Evolutionary conservation across 2,329 filamentous ascomycete genomes (phyloP).

Genomic region (Amauroascus niger): DNA sequence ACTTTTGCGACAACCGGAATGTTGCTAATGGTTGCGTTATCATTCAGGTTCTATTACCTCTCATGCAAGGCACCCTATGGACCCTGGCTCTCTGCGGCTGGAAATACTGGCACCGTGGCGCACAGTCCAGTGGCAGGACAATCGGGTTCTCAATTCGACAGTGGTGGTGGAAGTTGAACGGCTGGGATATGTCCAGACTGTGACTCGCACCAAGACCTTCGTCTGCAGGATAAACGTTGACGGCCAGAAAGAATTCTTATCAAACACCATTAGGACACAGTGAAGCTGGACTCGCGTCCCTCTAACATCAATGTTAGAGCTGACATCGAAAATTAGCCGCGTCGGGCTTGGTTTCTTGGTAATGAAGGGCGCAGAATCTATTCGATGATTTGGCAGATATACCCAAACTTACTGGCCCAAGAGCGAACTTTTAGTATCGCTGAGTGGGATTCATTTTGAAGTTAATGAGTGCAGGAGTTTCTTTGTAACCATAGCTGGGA

Average conservation of each 20-base stretch:
- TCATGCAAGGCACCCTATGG: constrained; percentile 82
- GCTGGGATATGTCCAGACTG: constrained; percentile 60
- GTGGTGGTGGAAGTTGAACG: constrained; percentile 95
- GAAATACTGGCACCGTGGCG: constrained; percentile 77
- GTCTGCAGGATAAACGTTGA: neutral
- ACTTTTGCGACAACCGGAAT: neutral
- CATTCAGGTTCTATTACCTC: constrained; percentile 65
- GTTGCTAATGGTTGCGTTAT: neutral
- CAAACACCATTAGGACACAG: neutral
- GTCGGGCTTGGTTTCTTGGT: neutral
- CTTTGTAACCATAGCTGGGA: neutral
- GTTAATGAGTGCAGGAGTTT: neutral
- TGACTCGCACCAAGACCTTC: constrained; percentile 1
- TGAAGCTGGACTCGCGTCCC: neutral
- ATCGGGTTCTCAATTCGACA: constrained; percentile 67
- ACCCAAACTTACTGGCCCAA: neutral
- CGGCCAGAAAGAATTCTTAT: neutral
- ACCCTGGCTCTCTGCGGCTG: constrained; percentile 76
- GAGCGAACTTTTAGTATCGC: neutral
- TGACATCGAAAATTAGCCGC: neutral
- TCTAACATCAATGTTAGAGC: too few relatives aligned
- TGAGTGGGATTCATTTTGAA: neutral
- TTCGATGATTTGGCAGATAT: neutral
- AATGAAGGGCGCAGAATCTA: neutral
- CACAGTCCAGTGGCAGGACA: constrained; percentile 64